A percentile compares a stretch with the other conserved stretches of the same genome.
phyloP scores from a whole-genome alignment of 768 basidiomycete species.

The Auriculariales sp. region DNA sequence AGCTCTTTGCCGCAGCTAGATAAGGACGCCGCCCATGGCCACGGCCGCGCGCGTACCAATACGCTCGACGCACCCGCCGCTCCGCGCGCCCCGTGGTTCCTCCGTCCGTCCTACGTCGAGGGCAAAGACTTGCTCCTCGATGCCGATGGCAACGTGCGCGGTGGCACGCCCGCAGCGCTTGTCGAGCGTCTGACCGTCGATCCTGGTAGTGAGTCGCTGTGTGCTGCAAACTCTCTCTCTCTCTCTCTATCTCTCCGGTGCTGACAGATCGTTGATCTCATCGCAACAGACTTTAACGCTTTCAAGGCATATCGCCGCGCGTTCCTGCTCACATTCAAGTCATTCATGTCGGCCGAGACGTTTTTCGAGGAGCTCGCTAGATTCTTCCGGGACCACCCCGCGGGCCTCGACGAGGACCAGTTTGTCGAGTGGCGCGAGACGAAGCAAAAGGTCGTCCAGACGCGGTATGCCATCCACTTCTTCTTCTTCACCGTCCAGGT shows the following conservation, averaged over 20 bases:
- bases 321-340: conserved; percentile 77
- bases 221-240: conserved; percentile 5
- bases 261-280: neutral
- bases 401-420: conserved; percentile 32
- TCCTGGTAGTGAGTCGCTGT: conserved; percentile 36
- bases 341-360: conserved; percentile 55
- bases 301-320: conserved; percentile 30
- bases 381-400: conserved; percentile 39
- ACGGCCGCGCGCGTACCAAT: conserved; percentile 20
- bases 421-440: conserved; percentile 50
- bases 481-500: neutral
- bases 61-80: no score
- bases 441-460: conserved; percentile 47
- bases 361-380: conserved; percentile 56
- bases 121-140: conserved; percentile 50
- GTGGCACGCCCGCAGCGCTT: conserved; percentile 56
- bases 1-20: conserved; percentile 29
- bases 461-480: conserved; percentile 22
- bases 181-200: conserved; percentile 57
- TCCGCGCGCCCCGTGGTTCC: conserved; percentile 40
- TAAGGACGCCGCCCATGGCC: conserved; percentile 25
- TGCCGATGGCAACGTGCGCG: conserved; percentile 47
- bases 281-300: conserved; percentile 10
- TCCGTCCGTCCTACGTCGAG: conserved; percentile 33
- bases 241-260: conserved; percentile 7